Evolutionary conservation across 2,329 filamentous ascomycete species (phyloP), one percentile per base, ranked within the genome.

Genomic region (Diaporthe citriasiana): DNA sequence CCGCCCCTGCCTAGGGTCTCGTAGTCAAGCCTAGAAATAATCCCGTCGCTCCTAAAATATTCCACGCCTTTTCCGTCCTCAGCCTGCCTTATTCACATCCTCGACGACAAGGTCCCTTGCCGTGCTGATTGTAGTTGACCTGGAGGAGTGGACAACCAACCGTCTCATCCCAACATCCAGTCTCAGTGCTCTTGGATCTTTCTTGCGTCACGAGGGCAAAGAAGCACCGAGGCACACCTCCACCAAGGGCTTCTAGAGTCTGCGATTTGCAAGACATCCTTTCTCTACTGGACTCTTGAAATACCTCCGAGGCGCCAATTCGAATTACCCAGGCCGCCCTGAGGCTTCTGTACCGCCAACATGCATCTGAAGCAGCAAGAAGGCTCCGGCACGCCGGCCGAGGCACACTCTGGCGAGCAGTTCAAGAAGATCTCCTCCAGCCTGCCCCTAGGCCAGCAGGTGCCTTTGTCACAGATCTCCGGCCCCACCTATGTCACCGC

Each of bases 401-500:
- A 82, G 72, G 77, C 80, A 47, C 79, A 78, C 38, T 75, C 80
- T 12, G 78, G 80, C 66, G 78, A 78, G 77, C 78, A 80, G 73
- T 84, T 85, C 77, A 82, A 81, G 76, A 84, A 83, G 78, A 74
- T 85, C 77, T 89, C 89, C 40, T 87, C 89, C 55, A 88, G 84
- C 74, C 84, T 91, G 30, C 89, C 89, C 25, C 90, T 91, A 70
- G 89, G 89, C 76, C 87, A 90, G 82, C 82, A 83, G 70, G 86
- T 91, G 57, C 76, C 88, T 33, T 82, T 91, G 74, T 83, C 87
- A 45, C 86, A 89, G 79, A 94, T 98, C 83, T 92, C 90, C 75
- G 97, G 96, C 22, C 94, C 96, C 78, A 97, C 94, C 72, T 99
- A 99, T 85, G 90, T 96, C 76, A 98, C 96, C 53, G 94, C 95